A percentile compares a stretch with the other conserved stretches of the same genome.
These are phyloP conservation scores for Hamigera avellanea DNA, from an alignment of 495 filamentous ascomycete species.

Conservation along the genomic window DNA sequence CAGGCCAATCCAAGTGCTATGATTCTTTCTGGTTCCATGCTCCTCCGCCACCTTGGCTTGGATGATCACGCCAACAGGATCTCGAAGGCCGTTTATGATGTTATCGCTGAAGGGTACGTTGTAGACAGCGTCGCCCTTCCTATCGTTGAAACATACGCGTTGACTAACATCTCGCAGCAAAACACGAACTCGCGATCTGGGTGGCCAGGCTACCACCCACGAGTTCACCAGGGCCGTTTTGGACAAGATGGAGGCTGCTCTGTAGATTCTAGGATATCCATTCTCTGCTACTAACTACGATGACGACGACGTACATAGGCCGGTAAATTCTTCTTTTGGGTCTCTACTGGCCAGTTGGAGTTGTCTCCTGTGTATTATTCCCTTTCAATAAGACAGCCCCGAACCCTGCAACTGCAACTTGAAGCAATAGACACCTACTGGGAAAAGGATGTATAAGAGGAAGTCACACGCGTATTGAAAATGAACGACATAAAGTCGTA, in stretches of 20 bases:
- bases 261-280: slow-evolving; percentile 21
- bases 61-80: slow-evolving; percentile 98
- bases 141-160: too few relatives aligned
- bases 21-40: slow-evolving; percentile 89
- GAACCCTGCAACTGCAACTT: slow-evolving; percentile 14
- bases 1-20: slow-evolving; percentile 97
- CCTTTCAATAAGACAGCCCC: slow-evolving; percentile 16
- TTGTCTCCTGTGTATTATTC: slow-evolving; percentile 22
- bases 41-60: slow-evolving; percentile 88
- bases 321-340: slow-evolving; percentile 3
- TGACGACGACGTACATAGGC: slow-evolving; percentile 10
- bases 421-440: slow-evolving; percentile 14
- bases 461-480: too few relatives aligned
- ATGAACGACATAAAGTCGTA: too few relatives aligned
- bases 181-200: slow-evolving; percentile 87
- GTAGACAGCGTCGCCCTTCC: not conserved
- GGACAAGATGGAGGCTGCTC: slow-evolving; percentile 72
- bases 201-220: slow-evolving; percentile 76
- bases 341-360: slow-evolving; percentile 4
- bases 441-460: too few relatives aligned
- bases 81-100: slow-evolving; percentile 92
- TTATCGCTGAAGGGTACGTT: slow-evolving; percentile 85
- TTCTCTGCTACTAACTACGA: slow-evolving; percentile 13
- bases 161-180: slow-evolving; percentile 36
- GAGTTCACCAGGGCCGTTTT: slow-evolving; percentile 91